Evolutionary conservation across 371 early-diverging fungal genomes (phyloP), one percentile per base, ranked within the genome.

Genomic region (Coemansia sp.): DNA sequence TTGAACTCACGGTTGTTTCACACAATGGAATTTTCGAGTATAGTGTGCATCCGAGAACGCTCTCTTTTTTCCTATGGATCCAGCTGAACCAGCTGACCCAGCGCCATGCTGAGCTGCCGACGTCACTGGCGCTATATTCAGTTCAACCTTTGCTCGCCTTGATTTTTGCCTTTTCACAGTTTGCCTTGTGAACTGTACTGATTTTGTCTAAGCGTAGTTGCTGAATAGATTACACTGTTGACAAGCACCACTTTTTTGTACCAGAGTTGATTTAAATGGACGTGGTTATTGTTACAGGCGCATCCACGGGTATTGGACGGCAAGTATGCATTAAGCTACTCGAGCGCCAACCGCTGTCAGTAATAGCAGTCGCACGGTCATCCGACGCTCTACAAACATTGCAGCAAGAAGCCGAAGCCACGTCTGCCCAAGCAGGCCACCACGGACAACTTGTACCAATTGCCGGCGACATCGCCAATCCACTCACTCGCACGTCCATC

Each of bases 291-390:
- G 67, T 74, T 26, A 65, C 75, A 0, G 75, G 75, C 11, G 75
- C 75, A 11, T 74, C 75, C 18, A 65, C 59, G 60, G 67, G 75
- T 11, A 74, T 74, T 20, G 75, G 75, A 4, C 62, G 63, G 3
- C 59, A 62, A 14, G 66, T 65, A 7, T 69, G 66, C 33, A 44
- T 66, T 8, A 23, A 70, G 30, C 48, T 74, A 58, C 59, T 70
- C 3, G 30, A 51, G 3, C 23, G 55, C 16, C 39, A 57, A 3
- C 14, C 37, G 25, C 33, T 63, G 18, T 53, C 26, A 1, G 62
- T 73, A 25, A 44, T 73, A 7, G 70, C 70, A 0, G 47, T 65
- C 1, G 65, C 69, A 5, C 60, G 74, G 9, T 62, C 74, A 12
- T 21, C n/a, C 23, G 55, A 44, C 14, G 33, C 20, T 0, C 65